phyloP scores from a whole-genome alignment of 169 alveolate genomes.

The Cystoisospora suis region DNA sequence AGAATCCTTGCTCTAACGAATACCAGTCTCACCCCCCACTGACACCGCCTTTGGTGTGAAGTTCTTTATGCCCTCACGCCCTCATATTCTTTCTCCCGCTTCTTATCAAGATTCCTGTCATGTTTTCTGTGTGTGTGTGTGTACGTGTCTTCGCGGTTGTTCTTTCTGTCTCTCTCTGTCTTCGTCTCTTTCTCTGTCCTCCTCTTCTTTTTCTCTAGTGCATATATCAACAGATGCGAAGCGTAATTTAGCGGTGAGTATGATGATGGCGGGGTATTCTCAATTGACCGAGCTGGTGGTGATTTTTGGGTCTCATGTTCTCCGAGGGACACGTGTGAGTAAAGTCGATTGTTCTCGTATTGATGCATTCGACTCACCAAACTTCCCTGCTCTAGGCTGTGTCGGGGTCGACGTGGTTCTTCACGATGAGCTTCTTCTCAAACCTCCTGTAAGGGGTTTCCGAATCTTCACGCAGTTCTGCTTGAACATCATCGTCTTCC shows the following conservation, averaged over 20 bases:
- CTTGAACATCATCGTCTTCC: constrained; percentile 10
- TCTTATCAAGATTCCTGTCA: no score
- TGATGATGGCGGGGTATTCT: constrained; percentile 84
- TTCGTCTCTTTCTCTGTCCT: no score
- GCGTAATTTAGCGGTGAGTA: constrained; percentile 83
- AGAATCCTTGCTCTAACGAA: no score
- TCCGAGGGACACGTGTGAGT: constrained; percentile 69
- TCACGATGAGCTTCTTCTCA: constrained; percentile 64
- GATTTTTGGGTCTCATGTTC: constrained; percentile 39
- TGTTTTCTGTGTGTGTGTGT: no score
- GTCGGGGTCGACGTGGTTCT: constrained; percentile 75
- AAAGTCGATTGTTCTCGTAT: constrained; percentile 81
- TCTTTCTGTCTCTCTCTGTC: no score
- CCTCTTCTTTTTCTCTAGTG: background rate
- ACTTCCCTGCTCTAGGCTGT: constrained; percentile 74
- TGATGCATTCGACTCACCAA: constrained; percentile 86
- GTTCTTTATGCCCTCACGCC: no score
- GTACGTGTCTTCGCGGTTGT: no score
- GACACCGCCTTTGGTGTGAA: no score
- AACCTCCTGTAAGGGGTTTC: constrained; percentile 29
- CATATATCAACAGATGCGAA: constrained; percentile 81
- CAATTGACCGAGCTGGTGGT: constrained; percentile 85
- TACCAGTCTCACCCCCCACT: no score
- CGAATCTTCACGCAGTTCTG: background rate
- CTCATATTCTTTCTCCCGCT: no score